Conservation (phyloP, 2,329 filamentous ascomycete genomes). For the Passalora sequoiae region DNA sequence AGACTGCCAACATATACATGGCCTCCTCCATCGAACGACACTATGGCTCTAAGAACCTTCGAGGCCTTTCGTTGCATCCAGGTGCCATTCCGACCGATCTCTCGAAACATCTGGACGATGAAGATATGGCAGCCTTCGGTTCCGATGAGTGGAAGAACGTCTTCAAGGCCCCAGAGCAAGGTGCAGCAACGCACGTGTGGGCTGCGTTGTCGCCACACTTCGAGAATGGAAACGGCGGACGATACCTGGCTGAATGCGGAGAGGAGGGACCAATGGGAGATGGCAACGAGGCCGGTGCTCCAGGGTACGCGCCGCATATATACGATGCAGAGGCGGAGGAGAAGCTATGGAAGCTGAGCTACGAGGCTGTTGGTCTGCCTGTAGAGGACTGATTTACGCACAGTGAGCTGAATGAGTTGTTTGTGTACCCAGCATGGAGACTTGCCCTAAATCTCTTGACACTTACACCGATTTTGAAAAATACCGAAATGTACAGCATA, state of each 20-base stretch:
- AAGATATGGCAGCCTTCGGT: slow-evolving; percentile 14
- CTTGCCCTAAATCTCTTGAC: too few relatives aligned
- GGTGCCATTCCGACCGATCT: slow-evolving; percentile 38
- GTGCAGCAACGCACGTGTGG: slow-evolving; percentile 47
- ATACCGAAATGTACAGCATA: too few relatives aligned
- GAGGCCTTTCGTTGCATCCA: slow-evolving; percentile 44
- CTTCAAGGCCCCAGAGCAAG: slow-evolving; percentile 39
- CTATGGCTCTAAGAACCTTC: slow-evolving; percentile 43
- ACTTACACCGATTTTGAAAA: too few relatives aligned
- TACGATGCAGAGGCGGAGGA: slow-evolving; percentile 40
- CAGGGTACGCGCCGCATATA: slow-evolving; percentile 34
- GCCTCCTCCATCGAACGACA: slow-evolving; percentile 49
- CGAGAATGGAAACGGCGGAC: slow-evolving; percentile 45
- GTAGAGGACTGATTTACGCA: slow-evolving; percentile 12
- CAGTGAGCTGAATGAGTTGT: too few relatives aligned
- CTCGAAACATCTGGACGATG: slow-evolving; percentile 16
- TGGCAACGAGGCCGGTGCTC: slow-evolving; percentile 16
- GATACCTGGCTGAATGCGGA: slow-evolving; percentile 43
- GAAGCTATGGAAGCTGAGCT: slow-evolving; percentile 42
- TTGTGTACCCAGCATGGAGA: too few relatives aligned
- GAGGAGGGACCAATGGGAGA: slow-evolving; percentile 31
- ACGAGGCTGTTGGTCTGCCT: slow-evolving; percentile 26
- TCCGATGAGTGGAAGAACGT: slow-evolving; percentile 16
- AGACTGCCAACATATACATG: slow-evolving; percentile 49
- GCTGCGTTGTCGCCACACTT: slow-evolving; percentile 41